phyloP scores from a whole-genome alignment of 2,329 filamentous ascomycete species.

The Colletotrichum magnum region DNA sequence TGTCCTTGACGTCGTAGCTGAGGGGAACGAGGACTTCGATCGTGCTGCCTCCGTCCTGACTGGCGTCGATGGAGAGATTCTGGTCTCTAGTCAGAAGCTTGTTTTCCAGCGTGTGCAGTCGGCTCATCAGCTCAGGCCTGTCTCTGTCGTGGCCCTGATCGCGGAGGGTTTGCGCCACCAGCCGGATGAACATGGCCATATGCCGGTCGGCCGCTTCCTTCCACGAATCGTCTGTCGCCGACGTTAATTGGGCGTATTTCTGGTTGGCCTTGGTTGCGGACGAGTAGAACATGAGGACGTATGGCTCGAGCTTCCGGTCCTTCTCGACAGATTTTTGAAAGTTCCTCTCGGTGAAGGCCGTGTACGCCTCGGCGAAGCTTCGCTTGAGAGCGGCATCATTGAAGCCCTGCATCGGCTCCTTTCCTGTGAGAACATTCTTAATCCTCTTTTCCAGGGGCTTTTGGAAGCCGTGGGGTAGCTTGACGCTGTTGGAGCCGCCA shows the following conservation, averaged over 20 bases:
- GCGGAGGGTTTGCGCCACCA: conserved; percentile 84
- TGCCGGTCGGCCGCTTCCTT: conserved; percentile 94
- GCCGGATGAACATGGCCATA: conserved; percentile 91
- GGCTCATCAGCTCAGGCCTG: conserved; percentile 84
- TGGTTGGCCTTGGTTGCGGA: conserved; percentile 89
- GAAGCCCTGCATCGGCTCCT: conserved; percentile 88
- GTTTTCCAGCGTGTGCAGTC: conserved; percentile 87
- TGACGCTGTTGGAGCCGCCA: conserved; percentile 63
- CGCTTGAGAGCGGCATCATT: conserved; percentile 92
- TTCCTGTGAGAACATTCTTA: conserved; percentile 84
- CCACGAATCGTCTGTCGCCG: conserved; percentile 86
- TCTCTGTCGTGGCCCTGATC: conserved; percentile 89
- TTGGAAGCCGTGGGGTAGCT: conserved; percentile 71
- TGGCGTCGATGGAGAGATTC: conserved; percentile 79
- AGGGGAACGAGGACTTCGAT: conserved; percentile 87
- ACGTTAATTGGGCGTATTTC: conserved; percentile 81
- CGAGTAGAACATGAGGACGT: conserved; percentile 96
- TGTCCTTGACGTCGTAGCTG: conserved; percentile 95
- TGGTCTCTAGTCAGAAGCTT: conserved; percentile 96
- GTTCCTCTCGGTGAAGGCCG: conserved; percentile 88
- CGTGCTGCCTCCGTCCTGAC: conserved; percentile 73
- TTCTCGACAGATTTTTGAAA: conserved; percentile 95
- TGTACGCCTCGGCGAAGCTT: conserved; percentile 95
- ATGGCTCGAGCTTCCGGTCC: conserved; percentile 90
- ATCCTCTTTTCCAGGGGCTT: conserved; percentile 77